Base-by-base conservation (phyloP, 2,329 filamentous ascomycete genomes). In the Chrysoporthe deuterocubensis region DNA sequence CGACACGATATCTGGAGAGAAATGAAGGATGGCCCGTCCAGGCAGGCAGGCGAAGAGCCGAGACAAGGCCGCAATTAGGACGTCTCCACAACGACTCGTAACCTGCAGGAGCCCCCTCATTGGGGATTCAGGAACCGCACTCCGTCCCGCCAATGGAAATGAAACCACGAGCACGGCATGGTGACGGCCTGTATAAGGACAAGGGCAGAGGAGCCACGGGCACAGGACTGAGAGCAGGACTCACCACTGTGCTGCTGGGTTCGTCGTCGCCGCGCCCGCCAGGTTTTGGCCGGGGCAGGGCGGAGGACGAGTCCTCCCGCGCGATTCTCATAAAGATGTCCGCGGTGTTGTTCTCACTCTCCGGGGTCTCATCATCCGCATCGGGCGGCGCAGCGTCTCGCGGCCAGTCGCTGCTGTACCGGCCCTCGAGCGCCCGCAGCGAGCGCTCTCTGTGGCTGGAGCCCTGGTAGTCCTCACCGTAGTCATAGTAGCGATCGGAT, bases 251-350 rank as follows among this genome's bases (percentile, higher is more conserved):
- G 50, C 66, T 65, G 54, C 42, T 43, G 18, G 54, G 79, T 42
- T 81, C 79, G 6, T 71, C 69, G 65, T 70, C 71, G 37, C 75
- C 72, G 54, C 76, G 77, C 7, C 78, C 77, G 56, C 81, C 79
- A 9, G 73, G 69, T 21, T 74, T 73, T 62, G 79, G 81, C 60
- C 78, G 80, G 18, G 76, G 63, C 5, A 50, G 42, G 8, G 46
- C 50, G 37, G 68, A 61, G 26, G 68, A 73, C 16, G 81, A 71
- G 70, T 88, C 85, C 68, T 89, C 85, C 13, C 83, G 80, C 14
- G 87, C 86, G 68, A 89, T 88, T 65, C 81, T 84, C 69, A 89
- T 81, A 71, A 89, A 89, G 52, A 89, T 78, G 70, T 89, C 87
- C 50, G 84, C 85, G 3, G 82, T 85, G 71, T 87, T 86, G 62